These are phyloP conservation scores for Termitomyces sp. DNA, from an alignment of 768 basidiomycete genomes.

Conservation along the genomic window DNA sequence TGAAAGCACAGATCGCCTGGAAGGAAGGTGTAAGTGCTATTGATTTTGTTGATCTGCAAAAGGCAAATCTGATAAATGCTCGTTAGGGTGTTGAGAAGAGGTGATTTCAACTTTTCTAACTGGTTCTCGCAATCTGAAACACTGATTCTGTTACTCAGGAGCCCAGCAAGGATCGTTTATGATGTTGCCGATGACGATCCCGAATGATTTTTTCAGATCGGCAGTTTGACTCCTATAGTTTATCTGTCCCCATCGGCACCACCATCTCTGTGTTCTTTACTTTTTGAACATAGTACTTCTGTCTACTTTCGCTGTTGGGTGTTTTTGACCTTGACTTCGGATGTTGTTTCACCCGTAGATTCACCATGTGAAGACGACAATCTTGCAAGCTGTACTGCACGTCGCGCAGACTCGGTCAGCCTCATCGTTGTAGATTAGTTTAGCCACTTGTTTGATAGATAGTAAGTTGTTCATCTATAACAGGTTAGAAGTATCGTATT, in stretches of 20 bases:
- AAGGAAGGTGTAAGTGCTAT: not conserved
- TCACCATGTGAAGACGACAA: no score
- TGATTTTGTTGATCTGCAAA: no score
- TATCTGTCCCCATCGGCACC: not conserved
- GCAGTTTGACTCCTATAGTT: not conserved
- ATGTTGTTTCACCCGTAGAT: no score
- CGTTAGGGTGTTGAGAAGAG: not conserved
- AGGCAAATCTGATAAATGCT: not conserved
- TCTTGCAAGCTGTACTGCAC: not conserved
- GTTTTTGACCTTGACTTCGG: not conserved
- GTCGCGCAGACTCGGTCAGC: not conserved
- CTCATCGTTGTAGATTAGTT: not conserved
- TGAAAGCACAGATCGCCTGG: slow-evolving; percentile 48
- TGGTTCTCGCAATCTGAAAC: not conserved
- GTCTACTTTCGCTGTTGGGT: not conserved
- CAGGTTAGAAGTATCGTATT: not conserved
- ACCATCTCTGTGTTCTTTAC: not conserved
- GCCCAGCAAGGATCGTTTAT: not conserved
- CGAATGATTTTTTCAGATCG: not conserved
- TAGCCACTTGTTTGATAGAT: not conserved
- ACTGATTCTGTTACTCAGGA: not conserved
- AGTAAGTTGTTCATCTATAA: not conserved
- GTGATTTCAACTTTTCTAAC: not conserved
- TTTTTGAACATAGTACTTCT: not conserved
- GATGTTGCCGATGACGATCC: not conserved